phyloP scores from a whole-genome alignment of 768 basidiomycete species.

The Calocera viscosa region DNA sequence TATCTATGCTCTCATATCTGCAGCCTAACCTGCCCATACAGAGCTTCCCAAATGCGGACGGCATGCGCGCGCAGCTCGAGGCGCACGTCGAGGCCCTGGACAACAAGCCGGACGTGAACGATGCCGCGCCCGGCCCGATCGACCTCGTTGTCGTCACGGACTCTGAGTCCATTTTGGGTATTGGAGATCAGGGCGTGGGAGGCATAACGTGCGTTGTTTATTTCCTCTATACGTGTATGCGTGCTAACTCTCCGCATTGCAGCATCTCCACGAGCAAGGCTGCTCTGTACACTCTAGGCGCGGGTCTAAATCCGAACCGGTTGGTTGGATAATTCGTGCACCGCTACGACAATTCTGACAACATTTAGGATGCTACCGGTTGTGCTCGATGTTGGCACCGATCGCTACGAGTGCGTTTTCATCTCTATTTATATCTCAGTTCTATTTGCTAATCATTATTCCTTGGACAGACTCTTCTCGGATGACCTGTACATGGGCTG shows the following conservation, averaged over 20 bases:
- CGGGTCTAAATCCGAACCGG: neutral
- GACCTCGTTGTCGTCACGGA: slow-evolving; percentile 77
- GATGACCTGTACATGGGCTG: slow-evolving; percentile 40
- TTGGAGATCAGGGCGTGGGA: slow-evolving; percentile 63
- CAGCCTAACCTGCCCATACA: slow-evolving; percentile 31
- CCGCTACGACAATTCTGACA: slow-evolving; percentile 4
- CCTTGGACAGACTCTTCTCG: neutral
- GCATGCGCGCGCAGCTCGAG: slow-evolving; percentile 66
- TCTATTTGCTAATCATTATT: slow-evolving; percentile 37
- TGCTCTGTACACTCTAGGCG: slow-evolving; percentile 54
- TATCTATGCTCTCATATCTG: neutral
- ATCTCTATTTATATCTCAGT: neutral
- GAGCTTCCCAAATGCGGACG: slow-evolving; percentile 44
- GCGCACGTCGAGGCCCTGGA: slow-evolving; percentile 48
- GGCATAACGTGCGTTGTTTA: slow-evolving; percentile 24
- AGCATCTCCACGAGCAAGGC: slow-evolving; percentile 70
- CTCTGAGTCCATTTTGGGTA: slow-evolving; percentile 73
- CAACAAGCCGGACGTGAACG: slow-evolving; percentile 4
- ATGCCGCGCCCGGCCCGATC: slow-evolving; percentile 26
- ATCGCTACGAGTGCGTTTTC: slow-evolving; percentile 37
- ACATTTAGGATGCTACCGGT: slow-evolving; percentile 43
- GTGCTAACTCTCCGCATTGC: neutral
- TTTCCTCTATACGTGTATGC: neutral
- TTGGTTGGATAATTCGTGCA: neutral
- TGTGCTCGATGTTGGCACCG: slow-evolving; percentile 63